Percentiles rank a stretch among this genome's conserved stretches.
Conservation (phyloP, 2,329 filamentous ascomycete species). For the Microcyclosporella mali region DNA sequence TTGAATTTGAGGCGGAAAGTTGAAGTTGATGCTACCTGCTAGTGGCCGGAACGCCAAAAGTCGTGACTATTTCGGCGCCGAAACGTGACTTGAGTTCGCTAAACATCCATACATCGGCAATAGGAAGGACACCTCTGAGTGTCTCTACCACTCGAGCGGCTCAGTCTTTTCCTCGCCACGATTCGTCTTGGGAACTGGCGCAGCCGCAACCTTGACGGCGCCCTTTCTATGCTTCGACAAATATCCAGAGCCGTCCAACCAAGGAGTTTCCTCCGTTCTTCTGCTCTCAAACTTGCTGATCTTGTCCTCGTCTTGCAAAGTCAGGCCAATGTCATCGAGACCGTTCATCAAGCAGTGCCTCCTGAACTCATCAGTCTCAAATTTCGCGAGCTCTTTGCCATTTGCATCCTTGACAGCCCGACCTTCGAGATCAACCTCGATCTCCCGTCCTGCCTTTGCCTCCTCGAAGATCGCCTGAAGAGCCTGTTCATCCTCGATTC, state of each 20-base stretch:
- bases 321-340: slow-evolving; percentile 90
- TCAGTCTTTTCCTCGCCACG: slow-evolving; percentile 75
- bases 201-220: slow-evolving; percentile 58
- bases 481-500: slow-evolving; percentile 60
- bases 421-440: slow-evolving; percentile 83
- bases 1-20: too few relatives aligned
- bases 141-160: slow-evolving; percentile 74
- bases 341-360: slow-evolving; percentile 93
- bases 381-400: slow-evolving; percentile 68
- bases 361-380: slow-evolving; percentile 87
- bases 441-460: slow-evolving; percentile 70
- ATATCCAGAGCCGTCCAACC: slow-evolving; percentile 84
- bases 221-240: slow-evolving; percentile 53
- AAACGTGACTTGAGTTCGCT: too few relatives aligned
- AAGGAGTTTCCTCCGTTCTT: slow-evolving; percentile 72
- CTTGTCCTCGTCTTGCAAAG: slow-evolving; percentile 86
- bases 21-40: too few relatives aligned
- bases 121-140: background rate
- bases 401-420: slow-evolving; percentile 72
- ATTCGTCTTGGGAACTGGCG: slow-evolving; percentile 80
- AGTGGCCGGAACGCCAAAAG: too few relatives aligned
- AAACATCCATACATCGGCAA: background rate
- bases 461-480: slow-evolving; percentile 68
- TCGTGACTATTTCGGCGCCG: too few relatives aligned
- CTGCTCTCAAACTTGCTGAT: slow-evolving; percentile 76